Conservation (phyloP, 805 yeast species). For the Metschnikowia hibisci region DNA sequence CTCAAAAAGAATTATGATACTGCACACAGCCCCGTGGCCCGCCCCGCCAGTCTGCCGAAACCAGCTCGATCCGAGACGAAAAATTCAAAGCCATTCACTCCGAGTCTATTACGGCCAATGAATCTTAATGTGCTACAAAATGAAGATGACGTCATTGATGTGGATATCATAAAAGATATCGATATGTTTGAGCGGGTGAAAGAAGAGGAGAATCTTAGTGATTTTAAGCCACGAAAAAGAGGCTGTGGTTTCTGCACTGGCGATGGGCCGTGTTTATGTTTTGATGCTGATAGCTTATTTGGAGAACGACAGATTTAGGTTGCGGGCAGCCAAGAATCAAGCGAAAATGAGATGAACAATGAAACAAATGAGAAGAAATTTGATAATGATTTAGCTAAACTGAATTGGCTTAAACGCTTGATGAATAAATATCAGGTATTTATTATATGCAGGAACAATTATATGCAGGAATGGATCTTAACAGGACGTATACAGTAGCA, state of each 20-base stretch:
- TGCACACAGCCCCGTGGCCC: not conserved
- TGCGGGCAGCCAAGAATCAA: not conserved
- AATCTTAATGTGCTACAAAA: conserved; percentile 16
- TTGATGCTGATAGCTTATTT: conserved; percentile 32
- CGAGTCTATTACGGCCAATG: conserved; percentile 18
- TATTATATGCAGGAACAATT: no score
- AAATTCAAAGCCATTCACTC: conserved; percentile 11
- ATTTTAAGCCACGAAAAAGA: conserved; percentile 6
- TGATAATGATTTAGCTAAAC: no score
- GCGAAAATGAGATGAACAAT: not conserved
- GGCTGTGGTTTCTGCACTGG: conserved; percentile 38
- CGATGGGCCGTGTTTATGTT: conserved; percentile 40
- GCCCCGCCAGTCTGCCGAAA: not conserved
- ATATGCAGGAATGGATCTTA: no score
- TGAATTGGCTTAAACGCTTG: no score
- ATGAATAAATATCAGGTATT: no score
- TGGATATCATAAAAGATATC: conserved; percentile 16
- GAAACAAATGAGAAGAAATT: no score
- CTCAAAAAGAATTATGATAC: not conserved
- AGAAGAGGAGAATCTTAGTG: conserved; percentile 1
- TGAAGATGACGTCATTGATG: conserved; percentile 16
- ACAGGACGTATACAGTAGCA: no score
- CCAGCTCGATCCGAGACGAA: not conserved
- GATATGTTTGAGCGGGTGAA: conserved; percentile 10
- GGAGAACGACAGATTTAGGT: conserved; percentile 8